Percentiles rank a stretch among this genome's conserved stretches.
phyloP scores from a whole-genome alignment of 1,284 basidiomycete genomes.

The Ceratobasidium sp. region DNA sequence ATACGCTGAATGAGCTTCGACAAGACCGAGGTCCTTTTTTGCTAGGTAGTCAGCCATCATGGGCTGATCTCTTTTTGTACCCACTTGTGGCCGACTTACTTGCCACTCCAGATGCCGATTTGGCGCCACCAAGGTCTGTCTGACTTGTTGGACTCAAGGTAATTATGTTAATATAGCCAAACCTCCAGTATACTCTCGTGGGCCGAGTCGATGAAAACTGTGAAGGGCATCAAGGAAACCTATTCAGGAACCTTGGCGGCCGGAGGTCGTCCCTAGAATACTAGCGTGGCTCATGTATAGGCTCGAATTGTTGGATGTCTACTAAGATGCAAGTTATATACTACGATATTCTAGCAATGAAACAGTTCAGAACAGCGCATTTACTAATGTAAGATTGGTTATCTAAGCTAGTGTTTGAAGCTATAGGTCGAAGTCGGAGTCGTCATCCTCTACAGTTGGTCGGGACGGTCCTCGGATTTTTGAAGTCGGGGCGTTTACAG shows the following conservation, averaged over 20 bases:
- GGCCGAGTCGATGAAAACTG: conserved; percentile 15
- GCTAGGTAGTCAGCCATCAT: conserved; percentile 17
- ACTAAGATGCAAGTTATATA: not conserved
- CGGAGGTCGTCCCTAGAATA: conserved; percentile 11
- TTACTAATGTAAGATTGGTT: too few species aligned
- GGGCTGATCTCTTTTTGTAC: conserved; percentile 36
- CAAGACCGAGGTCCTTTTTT: conserved; percentile 13
- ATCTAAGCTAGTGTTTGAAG: not conserved
- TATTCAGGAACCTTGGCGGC: conserved; percentile 26
- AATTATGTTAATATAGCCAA: not conserved
- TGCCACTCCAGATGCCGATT: conserved; percentile 24
- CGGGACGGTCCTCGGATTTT: conserved; percentile 64
- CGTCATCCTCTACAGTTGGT: conserved; percentile 66
- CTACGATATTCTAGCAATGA: not conserved
- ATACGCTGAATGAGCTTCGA: not conserved
- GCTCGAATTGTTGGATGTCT: not conserved
- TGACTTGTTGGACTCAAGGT: not conserved
- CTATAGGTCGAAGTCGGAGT: conserved; percentile 79
- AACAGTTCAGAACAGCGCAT: not conserved
- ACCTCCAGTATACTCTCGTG: conserved; percentile 9
- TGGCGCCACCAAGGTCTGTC: conserved; percentile 19
- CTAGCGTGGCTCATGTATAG: not conserved
- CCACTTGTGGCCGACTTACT: conserved; percentile 26
- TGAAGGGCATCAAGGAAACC: conserved; percentile 25
- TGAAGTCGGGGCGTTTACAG: conserved; percentile 62